Conservation (phyloP, 2,329 filamentous ascomycete species). For the Aspergillus neotritici region DNA sequence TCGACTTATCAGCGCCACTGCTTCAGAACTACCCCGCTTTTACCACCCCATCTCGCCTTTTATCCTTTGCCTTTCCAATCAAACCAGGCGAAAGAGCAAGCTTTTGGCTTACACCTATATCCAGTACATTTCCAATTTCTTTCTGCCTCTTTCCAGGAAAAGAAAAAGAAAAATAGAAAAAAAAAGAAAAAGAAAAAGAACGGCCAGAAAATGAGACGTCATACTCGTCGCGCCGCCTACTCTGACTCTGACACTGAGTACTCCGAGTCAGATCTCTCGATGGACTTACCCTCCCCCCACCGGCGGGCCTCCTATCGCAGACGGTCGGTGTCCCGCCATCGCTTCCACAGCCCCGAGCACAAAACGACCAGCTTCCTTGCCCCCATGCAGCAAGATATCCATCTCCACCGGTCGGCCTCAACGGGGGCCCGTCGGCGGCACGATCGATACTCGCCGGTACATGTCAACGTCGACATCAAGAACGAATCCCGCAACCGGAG, state of each 20-base stretch:
- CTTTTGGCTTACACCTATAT: too few species aligned
- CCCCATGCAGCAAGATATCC: slow-evolving; percentile 20
- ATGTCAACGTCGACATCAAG: slow-evolving; percentile 34
- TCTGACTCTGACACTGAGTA: slow-evolving; percentile 28
- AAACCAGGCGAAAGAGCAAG: too few species aligned
- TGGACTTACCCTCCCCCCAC: slow-evolving; percentile 16
- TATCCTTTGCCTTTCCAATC: neutral
- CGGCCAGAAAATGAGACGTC: slow-evolving; percentile 6
- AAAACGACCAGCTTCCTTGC: slow-evolving; percentile 21
- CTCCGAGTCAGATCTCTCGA: slow-evolving; percentile 33
- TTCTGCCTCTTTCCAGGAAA: slow-evolving; percentile 3
- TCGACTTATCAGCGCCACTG: too few species aligned
- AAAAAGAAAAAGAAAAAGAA: slow-evolving; percentile 11
- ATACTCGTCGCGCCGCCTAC: slow-evolving; percentile 7
- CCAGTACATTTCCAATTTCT: neutral
- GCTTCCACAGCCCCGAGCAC: slow-evolving; percentile 15
- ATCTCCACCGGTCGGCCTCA: slow-evolving; percentile 31
- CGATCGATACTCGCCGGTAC: slow-evolving; percentile 15
- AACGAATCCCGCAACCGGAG: slow-evolving; percentile 25
- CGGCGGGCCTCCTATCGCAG: slow-evolving; percentile 18
- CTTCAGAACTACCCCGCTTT: neutral
- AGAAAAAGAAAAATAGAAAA: neutral
- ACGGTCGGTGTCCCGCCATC: slow-evolving; percentile 32
- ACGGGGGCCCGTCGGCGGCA: slow-evolving; percentile 28
- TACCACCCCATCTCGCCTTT: neutral